A percentile compares a stretch with the other conserved stretches of the same genome.
Evolutionary conservation across 441 rosid species (phyloP).

Genomic region (Omphalea diandra): DNA sequence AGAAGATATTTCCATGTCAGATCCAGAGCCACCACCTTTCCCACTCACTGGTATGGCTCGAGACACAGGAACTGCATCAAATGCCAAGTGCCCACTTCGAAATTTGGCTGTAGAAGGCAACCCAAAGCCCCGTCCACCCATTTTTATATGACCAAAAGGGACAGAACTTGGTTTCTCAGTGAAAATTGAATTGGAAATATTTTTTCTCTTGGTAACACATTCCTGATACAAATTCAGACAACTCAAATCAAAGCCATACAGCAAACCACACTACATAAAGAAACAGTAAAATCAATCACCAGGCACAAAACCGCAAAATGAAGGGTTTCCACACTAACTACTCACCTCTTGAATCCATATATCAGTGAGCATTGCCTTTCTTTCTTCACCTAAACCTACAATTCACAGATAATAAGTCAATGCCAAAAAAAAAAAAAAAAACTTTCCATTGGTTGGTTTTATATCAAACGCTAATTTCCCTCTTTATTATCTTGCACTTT

Average conservation of each 20-base stretch:
- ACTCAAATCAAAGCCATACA: constrained; percentile 20
- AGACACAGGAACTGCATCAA: constrained; percentile 34
- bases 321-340: not conserved
- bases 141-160: constrained; percentile 36
- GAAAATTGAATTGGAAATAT: constrained; percentile 31
- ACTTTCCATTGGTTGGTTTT: not conserved
- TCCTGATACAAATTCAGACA: constrained; percentile 34
- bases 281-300: constrained; percentile 8
- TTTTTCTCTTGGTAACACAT: constrained; percentile 31
- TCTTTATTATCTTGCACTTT: not conserved
- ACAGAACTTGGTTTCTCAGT: constrained; percentile 34
- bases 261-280: not conserved
- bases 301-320: constrained; percentile 1
- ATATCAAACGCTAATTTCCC: not conserved
- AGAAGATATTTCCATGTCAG: constrained; percentile 68
- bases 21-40: constrained; percentile 43
- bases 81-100: constrained; percentile 39
- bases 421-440: not conserved
- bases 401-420: constrained; percentile 14
- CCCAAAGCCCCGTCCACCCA: constrained; percentile 32
- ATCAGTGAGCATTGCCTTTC: constrained; percentile 49
- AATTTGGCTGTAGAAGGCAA: constrained; percentile 41
- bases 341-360: constrained; percentile 64
- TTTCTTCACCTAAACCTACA: constrained; percentile 31
- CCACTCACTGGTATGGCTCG: constrained; percentile 28